phyloP scores from a whole-genome alignment of 1,139 yeast genomes.

The Sugiyamaella pinicola region DNA sequence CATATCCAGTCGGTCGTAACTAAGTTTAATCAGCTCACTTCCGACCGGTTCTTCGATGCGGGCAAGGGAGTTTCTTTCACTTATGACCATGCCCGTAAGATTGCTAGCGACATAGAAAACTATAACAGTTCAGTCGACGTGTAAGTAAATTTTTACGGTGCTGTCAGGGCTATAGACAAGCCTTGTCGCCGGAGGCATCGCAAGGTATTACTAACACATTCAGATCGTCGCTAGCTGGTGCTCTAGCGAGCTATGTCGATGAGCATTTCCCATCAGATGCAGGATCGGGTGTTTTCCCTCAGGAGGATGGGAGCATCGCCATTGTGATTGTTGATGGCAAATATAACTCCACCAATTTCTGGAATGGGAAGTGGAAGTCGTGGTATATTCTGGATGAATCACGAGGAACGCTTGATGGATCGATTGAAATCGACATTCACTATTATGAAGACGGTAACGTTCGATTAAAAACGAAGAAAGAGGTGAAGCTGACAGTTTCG shows the following conservation, averaged over 20 bases:
- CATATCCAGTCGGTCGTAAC: conserved; percentile 46
- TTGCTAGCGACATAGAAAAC: not conserved
- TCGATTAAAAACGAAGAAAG: conserved; percentile 61
- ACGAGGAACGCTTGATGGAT: conserved; percentile 52
- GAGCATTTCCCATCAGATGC: conserved; percentile 52
- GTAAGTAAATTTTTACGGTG: too few species aligned
- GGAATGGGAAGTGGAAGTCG: conserved; percentile 90
- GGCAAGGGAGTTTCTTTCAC: conserved; percentile 55
- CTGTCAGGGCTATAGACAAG: not conserved
- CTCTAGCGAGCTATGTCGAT: conserved; percentile 43
- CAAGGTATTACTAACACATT: not conserved
- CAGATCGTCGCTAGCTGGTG: conserved; percentile 26
- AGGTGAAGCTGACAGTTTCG: conserved; percentile 40
- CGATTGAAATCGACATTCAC: conserved; percentile 72
- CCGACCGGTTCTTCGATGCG: conserved; percentile 52
- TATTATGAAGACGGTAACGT: conserved; percentile 97
- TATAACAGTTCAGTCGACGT: not conserved
- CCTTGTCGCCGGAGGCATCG: not conserved
- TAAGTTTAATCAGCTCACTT: conserved; percentile 49
- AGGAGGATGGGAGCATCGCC: conserved; percentile 50
- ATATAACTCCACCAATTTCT: conserved; percentile 73
- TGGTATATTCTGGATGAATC: conserved; percentile 52
- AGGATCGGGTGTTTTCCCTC: conserved; percentile 54
- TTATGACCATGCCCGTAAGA: conserved; percentile 54
- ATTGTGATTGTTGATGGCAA: conserved; percentile 71